Conservation (phyloP, 179 eudicot species). For the Vitellaria paradoxa region DNA sequence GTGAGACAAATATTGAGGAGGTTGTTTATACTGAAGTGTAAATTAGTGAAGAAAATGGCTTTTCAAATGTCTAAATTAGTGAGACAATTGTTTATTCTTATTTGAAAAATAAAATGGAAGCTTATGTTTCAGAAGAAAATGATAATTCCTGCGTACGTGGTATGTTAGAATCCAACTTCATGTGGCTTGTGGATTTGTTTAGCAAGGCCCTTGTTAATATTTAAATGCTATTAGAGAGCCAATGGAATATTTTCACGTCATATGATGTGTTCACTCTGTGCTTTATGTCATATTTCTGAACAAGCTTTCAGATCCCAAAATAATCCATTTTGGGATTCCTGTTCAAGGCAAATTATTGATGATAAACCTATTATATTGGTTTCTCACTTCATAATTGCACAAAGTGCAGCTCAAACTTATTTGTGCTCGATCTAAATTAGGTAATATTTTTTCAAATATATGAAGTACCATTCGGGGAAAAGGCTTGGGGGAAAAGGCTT, state of each 20-base stretch:
- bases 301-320: neutral
- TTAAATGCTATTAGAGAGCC: neutral
- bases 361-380: neutral
- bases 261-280: neutral
- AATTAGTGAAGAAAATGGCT: neutral
- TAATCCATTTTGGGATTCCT: neutral
- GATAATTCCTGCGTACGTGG: neutral
- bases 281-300: neutral
- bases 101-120: neutral
- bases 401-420: too few relatives aligned
- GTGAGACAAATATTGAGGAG: too few relatives aligned
- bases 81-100: too few relatives aligned
- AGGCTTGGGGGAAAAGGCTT: too few relatives aligned
- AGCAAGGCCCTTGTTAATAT: neutral
- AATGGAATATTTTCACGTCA: neutral
- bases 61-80: too few relatives aligned
- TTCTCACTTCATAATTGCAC: neutral
- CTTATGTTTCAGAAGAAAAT: neutral
- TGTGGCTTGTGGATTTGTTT: conserved; percentile 4
- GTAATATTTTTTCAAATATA: neutral
- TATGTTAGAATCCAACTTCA: neutral
- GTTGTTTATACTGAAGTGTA: neutral
- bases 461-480: too few relatives aligned
- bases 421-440: neutral
- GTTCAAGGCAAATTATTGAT: neutral